Base-by-base conservation (phyloP, 345 rosid species). In the Salix suchowensis region DNA sequence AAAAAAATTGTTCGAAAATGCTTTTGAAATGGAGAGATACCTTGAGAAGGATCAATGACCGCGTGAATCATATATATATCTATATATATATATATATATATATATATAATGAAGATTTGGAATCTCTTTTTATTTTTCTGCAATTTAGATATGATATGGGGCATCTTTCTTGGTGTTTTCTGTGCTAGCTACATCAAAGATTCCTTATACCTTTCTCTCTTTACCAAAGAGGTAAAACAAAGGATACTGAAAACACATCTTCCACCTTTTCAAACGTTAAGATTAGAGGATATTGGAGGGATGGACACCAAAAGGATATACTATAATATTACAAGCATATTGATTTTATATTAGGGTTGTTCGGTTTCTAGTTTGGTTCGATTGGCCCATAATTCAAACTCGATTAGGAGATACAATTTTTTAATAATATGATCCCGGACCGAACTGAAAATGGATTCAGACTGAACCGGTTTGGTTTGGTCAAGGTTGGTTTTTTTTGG, bases 61-160 rank as follows among this genome's bases (percentile, higher is more conserved):
- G 65, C 37, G 8, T 19, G 54, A 16, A n/a, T 75, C 46, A 52
- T 75, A 13, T 65, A 32, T 65, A 48, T 24, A 2, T 30, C 2
- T 30, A 30, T 30, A 30, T 30, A 30, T 65, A 48, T 24, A 2
- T 30, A 30, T 30, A 30, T 30, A 30, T 30, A 30, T 2, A 23
- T 44, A 34, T 34, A 34, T 34, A 34, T 34, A 34, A 19, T 67
- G 48, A 15, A 26, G 54, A 74, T 48, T 16, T 2, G 74, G 58
- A 80, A 78, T 74, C 62, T 79, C 75, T 73, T 79, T 78, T 84
- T 84, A 44, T 44, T 68, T 39, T 77, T 77, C 79, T 77, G 18
- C 36, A 81, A 74, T 42, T 65, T 77, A 70, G 67, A 83, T 78
- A 75, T 74, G 84, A 82, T 81, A 62, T 77, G 70, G 73, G 68